Evolutionary conservation across 1,139 yeast genomes (phyloP).

Genomic region (Candida frijolesensis): DNA sequence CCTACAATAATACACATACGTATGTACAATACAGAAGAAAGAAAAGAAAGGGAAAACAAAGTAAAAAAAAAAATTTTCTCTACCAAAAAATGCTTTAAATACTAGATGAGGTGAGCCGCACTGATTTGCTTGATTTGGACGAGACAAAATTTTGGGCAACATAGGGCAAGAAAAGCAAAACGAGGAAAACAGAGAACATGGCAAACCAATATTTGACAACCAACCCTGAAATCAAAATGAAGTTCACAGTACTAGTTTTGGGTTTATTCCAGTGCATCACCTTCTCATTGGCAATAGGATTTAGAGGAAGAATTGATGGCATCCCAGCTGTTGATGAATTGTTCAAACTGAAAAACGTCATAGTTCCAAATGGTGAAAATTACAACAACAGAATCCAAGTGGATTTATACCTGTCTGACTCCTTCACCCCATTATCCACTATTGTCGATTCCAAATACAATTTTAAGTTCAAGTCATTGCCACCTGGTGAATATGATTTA

Average conservation of each 20-base stretch:
- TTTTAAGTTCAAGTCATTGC: slow-evolving; percentile 28
- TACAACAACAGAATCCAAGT: slow-evolving; percentile 38
- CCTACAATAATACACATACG: slow-evolving; percentile 59
- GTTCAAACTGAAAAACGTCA: slow-evolving; percentile 19
- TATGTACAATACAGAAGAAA: slow-evolving; percentile 44
- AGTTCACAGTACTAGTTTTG: not conserved
- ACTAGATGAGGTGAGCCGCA: slow-evolving; percentile 1
- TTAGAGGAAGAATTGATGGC: slow-evolving; percentile 23
- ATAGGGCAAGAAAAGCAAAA: not conserved
- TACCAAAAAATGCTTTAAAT: not conserved
- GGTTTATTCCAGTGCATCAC: not conserved
- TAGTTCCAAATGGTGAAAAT: slow-evolving; percentile 38
- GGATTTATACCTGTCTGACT: slow-evolving; percentile 21
- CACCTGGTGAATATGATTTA: slow-evolving; percentile 38
- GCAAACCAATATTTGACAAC: not conserved
- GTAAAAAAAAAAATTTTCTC: slow-evolving; percentile 7
- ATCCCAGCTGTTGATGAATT: slow-evolving; percentile 30
- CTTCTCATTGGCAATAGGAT: slow-evolving; percentile 15
- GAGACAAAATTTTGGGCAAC: not conserved
- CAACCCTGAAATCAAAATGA: not conserved
- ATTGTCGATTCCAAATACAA: slow-evolving; percentile 28
- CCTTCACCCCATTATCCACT: slow-evolving; percentile 15
- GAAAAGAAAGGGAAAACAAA: slow-evolving; percentile 10
- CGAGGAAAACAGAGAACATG: not conserved
- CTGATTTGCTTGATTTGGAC: not conserved